A percentile compares a stretch with the other conserved stretches of the same genome.
Evolutionary conservation across 1,284 basidiomycete species (phyloP).

Genomic region (Malassezia sympodialis): DNA sequence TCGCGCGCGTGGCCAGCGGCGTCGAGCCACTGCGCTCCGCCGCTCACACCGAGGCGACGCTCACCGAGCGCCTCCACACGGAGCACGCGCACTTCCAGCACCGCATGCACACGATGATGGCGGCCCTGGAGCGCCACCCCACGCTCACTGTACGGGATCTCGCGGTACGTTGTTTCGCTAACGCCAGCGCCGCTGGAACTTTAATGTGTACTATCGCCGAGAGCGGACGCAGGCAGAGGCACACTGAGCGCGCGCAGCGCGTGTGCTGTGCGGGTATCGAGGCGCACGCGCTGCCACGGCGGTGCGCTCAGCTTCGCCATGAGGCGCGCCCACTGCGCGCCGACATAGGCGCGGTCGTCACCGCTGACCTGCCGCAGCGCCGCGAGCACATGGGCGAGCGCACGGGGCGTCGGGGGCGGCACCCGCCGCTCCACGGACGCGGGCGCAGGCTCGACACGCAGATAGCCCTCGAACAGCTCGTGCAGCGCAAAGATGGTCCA

Average conservation of each 20-base stretch:
- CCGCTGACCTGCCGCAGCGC: slow-evolving; percentile 13
- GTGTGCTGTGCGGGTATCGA: not conserved
- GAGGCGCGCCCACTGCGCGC: slow-evolving; percentile 10
- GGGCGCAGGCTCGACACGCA: slow-evolving; percentile 5
- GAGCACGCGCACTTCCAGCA: slow-evolving; percentile 28
- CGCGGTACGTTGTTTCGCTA: slow-evolving; percentile 16
- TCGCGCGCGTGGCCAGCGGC: slow-evolving; percentile 21
- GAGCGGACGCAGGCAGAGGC: not conserved
- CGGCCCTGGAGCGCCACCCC: slow-evolving; percentile 37
- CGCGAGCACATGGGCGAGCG: slow-evolving; percentile 8
- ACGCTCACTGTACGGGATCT: slow-evolving; percentile 39
- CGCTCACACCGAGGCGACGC: slow-evolving; percentile 13
- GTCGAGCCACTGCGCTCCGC: slow-evolving; percentile 7
- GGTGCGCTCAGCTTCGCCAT: slow-evolving; percentile 12
- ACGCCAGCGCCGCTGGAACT: slow-evolving; percentile 27
- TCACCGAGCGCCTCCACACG: slow-evolving; percentile 22
- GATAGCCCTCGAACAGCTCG: slow-evolving; percentile 16
- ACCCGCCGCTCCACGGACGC: not conserved
- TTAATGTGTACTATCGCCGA: slow-evolving; percentile 32
- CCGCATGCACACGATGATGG: slow-evolving; percentile 34
- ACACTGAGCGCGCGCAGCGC: not conserved
- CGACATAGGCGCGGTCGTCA: slow-evolving; percentile 2
- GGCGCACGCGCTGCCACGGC: slow-evolving; percentile 9
- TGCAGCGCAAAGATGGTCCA: slow-evolving; percentile 7
- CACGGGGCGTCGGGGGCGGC: slow-evolving; percentile 7